Evolutionary conservation across 2,329 filamentous ascomycete species (phyloP), one percentile per base, ranked within the genome.

Genomic region (Aspergillus vadensis): DNA sequence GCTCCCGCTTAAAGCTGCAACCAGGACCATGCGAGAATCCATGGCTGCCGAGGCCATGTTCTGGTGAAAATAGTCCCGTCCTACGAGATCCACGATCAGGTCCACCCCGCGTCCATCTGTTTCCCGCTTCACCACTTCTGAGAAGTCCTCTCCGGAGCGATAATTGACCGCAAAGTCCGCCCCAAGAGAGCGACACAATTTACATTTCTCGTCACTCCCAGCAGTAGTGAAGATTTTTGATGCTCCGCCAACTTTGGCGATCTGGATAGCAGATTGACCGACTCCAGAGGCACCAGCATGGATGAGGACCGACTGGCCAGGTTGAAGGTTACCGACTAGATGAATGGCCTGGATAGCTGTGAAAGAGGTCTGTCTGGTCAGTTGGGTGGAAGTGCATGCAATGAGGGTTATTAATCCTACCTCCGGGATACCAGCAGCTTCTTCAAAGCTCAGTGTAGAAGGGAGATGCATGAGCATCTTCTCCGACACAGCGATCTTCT

Each of bases 401-500:
- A 2, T 8, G 9, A 6, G n/a, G 23, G 12, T 14, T 6, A n/a
- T n/a, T 7, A 2, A n/a, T 25, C 50, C 12, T 39, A 53, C 50
- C 30, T 53, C 50, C 2, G 93, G 60, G 9, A 61, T 60, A 8
- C 62, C 53, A 7, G 62, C 62, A 19, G 62, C 54, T 47, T 70
- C 63, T 44, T 72, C 70, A 66, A 70, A 72, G 0, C 69, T 69
- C 12, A 72, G 52, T 21, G 68, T 83, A 3, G 77, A 77, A 0
- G 92, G 92, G 79, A 96, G 96, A 77, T 88, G 88, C 30, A 96
- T 81, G 47, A 96, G 83, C 91, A 93, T 95, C 70, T 88, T 85
- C 53, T 87, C 86, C 70, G 84, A 87, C 4, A 92, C 90, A 50
- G 86, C 86, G 69, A 96, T 86, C 79, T 90, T 94, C 80, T 96